Base-by-base conservation (phyloP, 805 yeast species). In the Teunomyces barrocoloradensis region DNA sequence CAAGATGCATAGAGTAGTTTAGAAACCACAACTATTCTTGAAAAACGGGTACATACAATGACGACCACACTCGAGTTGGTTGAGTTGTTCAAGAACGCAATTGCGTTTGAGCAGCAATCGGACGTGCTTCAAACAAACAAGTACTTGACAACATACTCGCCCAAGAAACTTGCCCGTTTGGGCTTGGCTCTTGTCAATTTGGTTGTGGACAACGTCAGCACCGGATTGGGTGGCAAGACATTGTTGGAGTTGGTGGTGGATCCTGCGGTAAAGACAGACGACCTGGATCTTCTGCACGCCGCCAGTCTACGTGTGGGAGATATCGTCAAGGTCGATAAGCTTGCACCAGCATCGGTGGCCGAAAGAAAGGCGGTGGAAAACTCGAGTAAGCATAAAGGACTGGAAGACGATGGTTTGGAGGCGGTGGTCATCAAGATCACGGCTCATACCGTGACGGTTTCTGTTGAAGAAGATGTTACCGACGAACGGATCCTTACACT, bases 171-270 rank as follows among this genome's bases (percentile, higher is more conserved):
- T n/a, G 85, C 85, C 0, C 66, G 71, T 9, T 74, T 79, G 44
- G 97, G 97, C 0, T 69, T 87, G 21, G 97, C 97, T 0, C 71
- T 89, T 4, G 63, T 82, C 42, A 87, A 90, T 62, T 69, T 92
- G 42, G 61, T 68, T 0, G 68, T 85, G 11, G 75, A 76, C n/a
- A 80, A 81, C 46, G 65, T 87, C 2, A 72, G 85, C 46, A 85
- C 91, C 0, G 96, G 96, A 0, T 67, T 89, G 7, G 95, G 89
- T 12, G 97, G 97, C 1, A 80, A 83, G 48, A 71, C 82, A 1
- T 70, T 85, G 4, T 55, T 89, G 11, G 96, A 89, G 53, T 64
- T 92, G 44, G 71, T 57, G 13, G 67, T 73, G 25, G 92, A 87
- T 52, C 69, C 84, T 0, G 74, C 75, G 1, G 78, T 59, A 43